Base-by-base conservation (phyloP, 768 basidiomycete species). In the Polyporus arcularius region DNA sequence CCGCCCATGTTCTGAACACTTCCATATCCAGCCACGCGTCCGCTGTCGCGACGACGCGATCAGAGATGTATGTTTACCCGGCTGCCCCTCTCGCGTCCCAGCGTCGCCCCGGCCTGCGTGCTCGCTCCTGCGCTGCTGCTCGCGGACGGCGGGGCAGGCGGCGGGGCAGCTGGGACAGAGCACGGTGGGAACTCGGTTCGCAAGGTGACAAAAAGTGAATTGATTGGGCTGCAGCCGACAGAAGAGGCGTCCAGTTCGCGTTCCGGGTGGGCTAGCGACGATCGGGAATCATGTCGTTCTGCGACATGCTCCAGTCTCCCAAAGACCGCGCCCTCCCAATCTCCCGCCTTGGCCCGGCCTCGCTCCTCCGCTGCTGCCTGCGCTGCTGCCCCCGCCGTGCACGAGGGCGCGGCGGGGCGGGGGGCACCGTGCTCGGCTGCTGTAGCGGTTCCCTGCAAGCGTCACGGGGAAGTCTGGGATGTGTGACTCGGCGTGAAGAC, bases 161-260 rank as follows among this genome's bases (percentile, higher is more conserved):
- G 59, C 59, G 51, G 59, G 55, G 59, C 58, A 47, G 59, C 30
- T 39, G 45, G 48, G 59, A 32, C 53, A 48, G 49, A 42, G 55
- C 42, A 43, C 64, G 50, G 65, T 66, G 65, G 65, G 65, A 66
- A 61, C 53, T 42, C 57, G 55, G 65, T 66, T 63, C 65, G 61
- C 65, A 64, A 64, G 65, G 62, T 64, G 62, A 64, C 65, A 62
- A 58, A 53, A 58, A 63, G 50, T 63, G 60, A 59, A 63, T 63
- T 61, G 66, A 64, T 60, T 45, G 56, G 57, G 56, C 31, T 45
- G 46, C 51, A 64, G 56, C 63, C 62, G 62, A 63, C 52, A 59
- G 62, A 63, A 63, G 58, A 58, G 50, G 53, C 61, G 55, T 63
- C 62, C 57, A 57, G 65, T 50, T 61, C 53, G 58, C 57, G 65